Conservation (phyloP, 2,329 filamentous ascomycete genomes). For the Epichloe amarillans region DNA sequence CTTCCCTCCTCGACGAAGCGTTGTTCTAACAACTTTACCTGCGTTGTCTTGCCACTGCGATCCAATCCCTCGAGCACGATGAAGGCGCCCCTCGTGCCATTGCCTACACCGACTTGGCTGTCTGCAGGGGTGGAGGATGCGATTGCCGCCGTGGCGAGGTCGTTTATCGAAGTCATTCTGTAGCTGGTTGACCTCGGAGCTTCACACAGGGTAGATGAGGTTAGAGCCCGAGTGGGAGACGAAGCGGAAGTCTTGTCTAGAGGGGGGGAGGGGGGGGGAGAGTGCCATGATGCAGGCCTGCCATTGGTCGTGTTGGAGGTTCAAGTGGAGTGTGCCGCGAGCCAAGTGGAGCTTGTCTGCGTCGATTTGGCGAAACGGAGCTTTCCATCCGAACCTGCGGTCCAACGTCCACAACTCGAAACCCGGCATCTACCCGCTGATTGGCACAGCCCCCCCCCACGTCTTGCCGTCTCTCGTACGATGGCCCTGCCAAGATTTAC, state of each 20-base stretch:
- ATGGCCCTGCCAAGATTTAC: slow-evolving; percentile 1
- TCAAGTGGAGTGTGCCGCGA: too few species aligned
- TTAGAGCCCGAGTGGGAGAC: too few species aligned
- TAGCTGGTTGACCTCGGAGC: too few species aligned
- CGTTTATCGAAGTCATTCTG: slow-evolving; percentile 34
- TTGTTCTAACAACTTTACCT: slow-evolving; percentile 58
- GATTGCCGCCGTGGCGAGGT: slow-evolving; percentile 34
- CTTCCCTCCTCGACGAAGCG: slow-evolving; percentile 34
- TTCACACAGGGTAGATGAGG: too few species aligned
- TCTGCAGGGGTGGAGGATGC: slow-evolving; percentile 19
- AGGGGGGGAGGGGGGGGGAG: too few species aligned
- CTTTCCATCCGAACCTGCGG: background rate
- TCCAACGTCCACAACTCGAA: background rate
- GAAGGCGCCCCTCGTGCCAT: slow-evolving; percentile 47
- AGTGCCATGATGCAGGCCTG: too few species aligned
- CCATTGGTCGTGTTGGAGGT: too few species aligned
- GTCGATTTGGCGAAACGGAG: background rate
- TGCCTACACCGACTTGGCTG: background rate
- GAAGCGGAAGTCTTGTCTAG: too few species aligned
- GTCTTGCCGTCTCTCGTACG: background rate
- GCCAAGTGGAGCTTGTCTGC: too few species aligned
- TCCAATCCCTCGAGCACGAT: slow-evolving; percentile 83
- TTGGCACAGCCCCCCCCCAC: background rate
- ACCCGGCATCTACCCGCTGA: background rate
- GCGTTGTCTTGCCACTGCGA: slow-evolving; percentile 82